A percentile compares a stretch with the other conserved stretches of the same genome.
These are phyloP conservation scores for Coprinopsis strossmayeri DNA, from an alignment of 768 basidiomycete species.

Conservation along the genomic window DNA sequence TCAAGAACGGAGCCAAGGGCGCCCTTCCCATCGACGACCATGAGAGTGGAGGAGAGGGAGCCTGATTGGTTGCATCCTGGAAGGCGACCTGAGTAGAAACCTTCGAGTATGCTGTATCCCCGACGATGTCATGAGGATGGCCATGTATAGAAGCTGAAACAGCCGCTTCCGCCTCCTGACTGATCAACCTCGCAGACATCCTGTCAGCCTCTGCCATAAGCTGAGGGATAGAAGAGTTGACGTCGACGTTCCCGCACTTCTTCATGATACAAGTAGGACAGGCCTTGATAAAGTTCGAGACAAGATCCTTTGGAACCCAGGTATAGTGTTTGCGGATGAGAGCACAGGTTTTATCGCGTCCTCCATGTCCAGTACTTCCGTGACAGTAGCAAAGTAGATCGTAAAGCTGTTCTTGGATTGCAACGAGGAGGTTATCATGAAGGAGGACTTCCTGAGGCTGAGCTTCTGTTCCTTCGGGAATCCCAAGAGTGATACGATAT, in stretches of 20 bases:
- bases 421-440: conserved; percentile 69
- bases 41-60: background rate
- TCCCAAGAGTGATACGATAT: conserved; percentile 20
- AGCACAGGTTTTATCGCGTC: conserved; percentile 72
- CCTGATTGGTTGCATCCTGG: conserved; percentile 3
- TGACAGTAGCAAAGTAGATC: conserved; percentile 74
- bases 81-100: background rate
- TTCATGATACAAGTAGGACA: conserved; percentile 69
- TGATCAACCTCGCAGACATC: conserved; percentile 1
- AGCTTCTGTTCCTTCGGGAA: conserved; percentile 13
- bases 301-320: conserved; percentile 81
- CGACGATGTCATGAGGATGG: too few relatives aligned
- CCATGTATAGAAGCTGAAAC: background rate
- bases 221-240: conserved; percentile 12
- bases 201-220: conserved; percentile 8
- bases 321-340: conserved; percentile 65
- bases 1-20: background rate
- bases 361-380: conserved; percentile 57
- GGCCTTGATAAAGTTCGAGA: conserved; percentile 68
- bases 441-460: conserved; percentile 43
- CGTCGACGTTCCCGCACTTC: conserved; percentile 29
- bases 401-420: conserved; percentile 73
- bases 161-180: background rate
- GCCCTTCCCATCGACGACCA: background rate
- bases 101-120: background rate